Base-by-base conservation (phyloP, 306 rosid genomes). In the Fragaria vesca region DNA sequence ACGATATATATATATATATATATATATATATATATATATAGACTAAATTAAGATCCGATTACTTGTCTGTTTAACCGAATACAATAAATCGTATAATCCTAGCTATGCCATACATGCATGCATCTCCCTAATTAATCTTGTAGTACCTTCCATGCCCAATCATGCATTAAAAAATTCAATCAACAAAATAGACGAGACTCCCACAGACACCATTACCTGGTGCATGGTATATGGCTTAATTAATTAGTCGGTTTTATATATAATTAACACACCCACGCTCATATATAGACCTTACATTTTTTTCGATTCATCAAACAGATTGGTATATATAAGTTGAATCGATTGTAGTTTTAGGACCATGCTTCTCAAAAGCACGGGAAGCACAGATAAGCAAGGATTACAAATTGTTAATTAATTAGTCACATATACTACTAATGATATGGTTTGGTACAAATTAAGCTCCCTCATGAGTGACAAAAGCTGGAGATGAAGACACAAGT, bases 11-110 rank as follows among this genome's bases (percentile, higher is more conserved):
- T 38, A 38, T 6, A 70, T 24, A 24, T 24, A 24, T 24, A 24
- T 24, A 24, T 24, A 24, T 24, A 24, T 24, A 24, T 24, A 83
- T 46, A 38, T 38, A 38, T 38, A 38, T 38, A 38, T 6, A 70
- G 18, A 72, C 40, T 36, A 40, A 20, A 47, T 65, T 34, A 48
- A 15, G 62, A 30, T 52, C 46, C 40, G 48, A 73, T 73, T 15
- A 66, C 34, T 48, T 73, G 79, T 18, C 66, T 60, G 45, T 48
- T 67, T 40, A 68, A 73, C 75, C 47, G 69, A 74, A 24, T 48
- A 74, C 73, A 78, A 73, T 8, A 32, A 32, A 32, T 13, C 48
- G 61, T 74, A 74, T 45, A 66, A 6, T 69, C 10, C 21, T 13
- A 48, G 34, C 45, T 40, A 7, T 50, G n/a, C 20, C 20, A 24